phyloP scores from a whole-genome alignment of 345 rosid species.

The Toxicodendron radicans region DNA sequence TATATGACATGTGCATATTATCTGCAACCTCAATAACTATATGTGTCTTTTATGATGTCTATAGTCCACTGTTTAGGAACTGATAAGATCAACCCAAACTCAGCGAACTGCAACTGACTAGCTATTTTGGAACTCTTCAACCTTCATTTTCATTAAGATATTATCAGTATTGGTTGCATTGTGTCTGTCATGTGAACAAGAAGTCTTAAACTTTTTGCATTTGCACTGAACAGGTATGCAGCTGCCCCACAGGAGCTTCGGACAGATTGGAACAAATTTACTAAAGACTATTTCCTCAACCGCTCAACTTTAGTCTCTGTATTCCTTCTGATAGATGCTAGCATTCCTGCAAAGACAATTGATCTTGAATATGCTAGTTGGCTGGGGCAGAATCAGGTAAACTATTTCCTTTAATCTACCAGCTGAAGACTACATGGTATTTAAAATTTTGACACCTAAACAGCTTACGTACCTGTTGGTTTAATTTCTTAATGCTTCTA shows the following conservation, averaged over 20 bases:
- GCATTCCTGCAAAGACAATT: constrained; percentile 82
- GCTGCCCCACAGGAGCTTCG: constrained; percentile 85
- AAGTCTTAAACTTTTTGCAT: not conserved
- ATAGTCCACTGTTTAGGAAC: not conserved
- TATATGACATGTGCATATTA: not conserved
- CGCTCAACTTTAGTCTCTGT: constrained; percentile 83
- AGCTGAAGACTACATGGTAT: not conserved
- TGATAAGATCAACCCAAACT: not conserved
- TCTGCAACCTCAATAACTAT: not conserved
- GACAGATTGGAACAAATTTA: constrained; percentile 77
- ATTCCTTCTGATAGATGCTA: constrained; percentile 90
- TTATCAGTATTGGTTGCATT: not conserved
- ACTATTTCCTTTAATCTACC: not conserved
- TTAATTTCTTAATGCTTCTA: not conserved
- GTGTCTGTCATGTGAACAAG: not conserved
- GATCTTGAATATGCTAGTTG: constrained; percentile 97
- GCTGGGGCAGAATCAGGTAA: constrained; percentile 96
- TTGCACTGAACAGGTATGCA: constrained; percentile 61
- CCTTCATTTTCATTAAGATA: not conserved
- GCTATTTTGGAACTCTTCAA: not conserved
- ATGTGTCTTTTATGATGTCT: not conserved
- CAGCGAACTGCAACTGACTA: not conserved
- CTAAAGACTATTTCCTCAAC: constrained; percentile 83
- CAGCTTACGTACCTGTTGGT: not conserved
- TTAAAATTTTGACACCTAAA: not conserved